Evolutionary conservation across 768 basidiomycete genomes (phyloP).

Genomic region (Suillus lakei): DNA sequence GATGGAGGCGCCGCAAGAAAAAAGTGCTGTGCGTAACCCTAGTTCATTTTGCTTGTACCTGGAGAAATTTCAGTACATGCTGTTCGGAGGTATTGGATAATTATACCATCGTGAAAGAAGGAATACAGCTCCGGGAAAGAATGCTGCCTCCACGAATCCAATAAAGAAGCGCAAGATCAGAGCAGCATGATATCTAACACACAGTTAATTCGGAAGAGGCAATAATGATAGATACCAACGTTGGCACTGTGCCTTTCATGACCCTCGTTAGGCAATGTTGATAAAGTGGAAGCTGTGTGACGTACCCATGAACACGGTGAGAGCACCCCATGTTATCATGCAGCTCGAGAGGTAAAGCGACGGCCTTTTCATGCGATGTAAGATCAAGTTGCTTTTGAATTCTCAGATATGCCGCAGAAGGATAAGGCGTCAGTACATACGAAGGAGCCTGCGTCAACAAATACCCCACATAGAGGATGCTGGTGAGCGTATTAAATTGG

Average conservation of each 20-base stretch:
- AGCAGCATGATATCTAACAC: slow-evolving; percentile 56
- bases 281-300: background rate
- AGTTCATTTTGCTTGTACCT: slow-evolving; percentile 68
- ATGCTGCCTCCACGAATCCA: slow-evolving; percentile 70
- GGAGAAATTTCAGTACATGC: background rate
- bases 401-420: background rate
- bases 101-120: slow-evolving; percentile 64
- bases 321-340: slow-evolving; percentile 65
- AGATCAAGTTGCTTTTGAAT: slow-evolving; percentile 62
- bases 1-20: slow-evolving; percentile 73
- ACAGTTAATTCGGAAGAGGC: no score
- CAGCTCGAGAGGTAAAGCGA: slow-evolving; percentile 66
- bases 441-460: slow-evolving; percentile 78
- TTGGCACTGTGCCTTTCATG: slow-evolving; percentile 39
- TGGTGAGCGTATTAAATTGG: slow-evolving; percentile 69
- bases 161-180: slow-evolving; percentile 81
- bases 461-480: slow-evolving; percentile 71
- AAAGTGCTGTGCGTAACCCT: slow-evolving; percentile 64
- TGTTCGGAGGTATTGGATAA: no score
- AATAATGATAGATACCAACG: slow-evolving; percentile 5
- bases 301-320: slow-evolving; percentile 56
- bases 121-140: slow-evolving; percentile 70
- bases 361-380: slow-evolving; percentile 66
- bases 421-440: slow-evolving; percentile 40
- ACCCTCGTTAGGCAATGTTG: slow-evolving; percentile 10